Conservation (phyloP, 2,329 filamentous ascomycete genomes). For the Fusarium clavum region DNA sequence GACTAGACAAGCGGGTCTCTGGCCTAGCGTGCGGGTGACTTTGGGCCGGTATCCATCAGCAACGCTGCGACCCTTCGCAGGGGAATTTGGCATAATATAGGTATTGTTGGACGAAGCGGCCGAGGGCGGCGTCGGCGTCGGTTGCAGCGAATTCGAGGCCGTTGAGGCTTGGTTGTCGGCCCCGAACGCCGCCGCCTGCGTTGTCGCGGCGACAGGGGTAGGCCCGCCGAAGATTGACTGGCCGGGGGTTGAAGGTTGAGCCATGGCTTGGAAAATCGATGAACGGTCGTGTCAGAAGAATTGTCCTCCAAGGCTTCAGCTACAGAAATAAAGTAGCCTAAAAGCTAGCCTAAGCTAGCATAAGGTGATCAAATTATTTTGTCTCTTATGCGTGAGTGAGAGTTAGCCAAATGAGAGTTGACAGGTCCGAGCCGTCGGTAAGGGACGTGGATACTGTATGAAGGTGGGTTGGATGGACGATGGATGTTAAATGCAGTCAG, state of each 20-base stretch:
- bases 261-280: slow-evolving; percentile 52
- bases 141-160: slow-evolving; percentile 43
- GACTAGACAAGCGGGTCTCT: slow-evolving; percentile 91
- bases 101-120: slow-evolving; percentile 72
- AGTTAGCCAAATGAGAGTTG: background rate
- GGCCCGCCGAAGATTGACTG: slow-evolving; percentile 63
- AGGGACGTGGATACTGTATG: slow-evolving; percentile 26
- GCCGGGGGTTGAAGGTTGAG: slow-evolving; percentile 59
- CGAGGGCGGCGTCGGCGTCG: slow-evolving; percentile 42
- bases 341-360: too few species aligned
- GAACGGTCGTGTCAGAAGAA: background rate
- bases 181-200: slow-evolving; percentile 43
- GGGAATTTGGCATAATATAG: slow-evolving; percentile 91
- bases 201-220: slow-evolving; percentile 44
- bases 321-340: too few species aligned
- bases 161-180: slow-evolving; percentile 46
- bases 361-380: too few species aligned
- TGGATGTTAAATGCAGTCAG: slow-evolving; percentile 29
- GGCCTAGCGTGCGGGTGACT: slow-evolving; percentile 81
- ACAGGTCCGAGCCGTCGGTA: slow-evolving; percentile 31
- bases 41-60: slow-evolving; percentile 85
- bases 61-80: slow-evolving; percentile 72
- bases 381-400: too few species aligned
- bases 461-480: slow-evolving; percentile 17
- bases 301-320: too few species aligned